These are phyloP conservation scores for Termitomyces sp. DNA, from an alignment of 768 basidiomycete genomes.

Conservation along the genomic window DNA sequence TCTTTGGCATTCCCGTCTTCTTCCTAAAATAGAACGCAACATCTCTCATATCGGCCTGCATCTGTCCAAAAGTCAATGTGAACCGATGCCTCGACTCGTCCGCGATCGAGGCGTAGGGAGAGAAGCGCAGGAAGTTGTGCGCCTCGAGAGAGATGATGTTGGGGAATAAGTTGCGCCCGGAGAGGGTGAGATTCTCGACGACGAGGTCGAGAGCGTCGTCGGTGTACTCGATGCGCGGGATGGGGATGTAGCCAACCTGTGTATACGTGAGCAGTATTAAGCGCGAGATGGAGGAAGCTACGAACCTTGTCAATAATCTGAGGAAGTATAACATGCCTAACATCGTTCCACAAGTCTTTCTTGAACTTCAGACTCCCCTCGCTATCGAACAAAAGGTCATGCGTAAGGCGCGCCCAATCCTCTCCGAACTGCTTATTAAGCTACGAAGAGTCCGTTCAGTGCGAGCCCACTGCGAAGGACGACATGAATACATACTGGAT, in stretches of 20 bases:
- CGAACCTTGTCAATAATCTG: constrained; percentile 70
- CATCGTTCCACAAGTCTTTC: constrained; percentile 84
- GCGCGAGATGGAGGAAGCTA: background rate
- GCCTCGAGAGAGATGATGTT: constrained; percentile 73
- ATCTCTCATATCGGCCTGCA: constrained; percentile 93
- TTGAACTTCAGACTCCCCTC: constrained; percentile 90
- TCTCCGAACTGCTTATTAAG: constrained; percentile 76
- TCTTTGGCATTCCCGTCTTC: constrained; percentile 80
- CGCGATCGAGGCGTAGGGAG: constrained; percentile 60
- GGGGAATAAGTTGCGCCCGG: constrained; percentile 88
- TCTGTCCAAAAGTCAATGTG: constrained; percentile 74
- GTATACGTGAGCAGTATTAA: too few relatives aligned
- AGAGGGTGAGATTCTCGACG: constrained; percentile 88
- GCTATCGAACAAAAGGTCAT: constrained; percentile 76
- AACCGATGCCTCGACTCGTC: constrained; percentile 74
- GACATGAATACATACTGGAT: constrained; percentile 47
- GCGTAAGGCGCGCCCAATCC: constrained; percentile 79
- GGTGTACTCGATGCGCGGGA: constrained; percentile 92
- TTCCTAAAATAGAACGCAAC: constrained; percentile 89
- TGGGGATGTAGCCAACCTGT: constrained; percentile 78
- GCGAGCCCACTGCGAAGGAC: background rate
- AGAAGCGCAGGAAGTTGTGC: constrained; percentile 82
- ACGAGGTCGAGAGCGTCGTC: constrained; percentile 86
- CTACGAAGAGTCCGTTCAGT: constrained; percentile 14
- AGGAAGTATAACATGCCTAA: constrained; percentile 81